phyloP scores from a whole-genome alignment of 78 protist species.

The Dictyostelium intermedium region DNA sequence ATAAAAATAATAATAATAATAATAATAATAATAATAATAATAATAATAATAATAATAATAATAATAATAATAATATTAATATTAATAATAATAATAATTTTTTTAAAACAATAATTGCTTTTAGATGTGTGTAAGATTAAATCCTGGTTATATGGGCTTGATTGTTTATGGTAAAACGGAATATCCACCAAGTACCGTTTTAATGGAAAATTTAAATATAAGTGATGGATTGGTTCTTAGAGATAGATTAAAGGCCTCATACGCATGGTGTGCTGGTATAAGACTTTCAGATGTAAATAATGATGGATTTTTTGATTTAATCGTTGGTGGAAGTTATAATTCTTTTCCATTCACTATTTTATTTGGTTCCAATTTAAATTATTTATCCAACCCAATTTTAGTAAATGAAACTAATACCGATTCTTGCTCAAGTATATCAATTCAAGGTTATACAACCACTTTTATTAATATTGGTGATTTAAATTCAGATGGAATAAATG shows the following conservation, averaged over 20 bases:
- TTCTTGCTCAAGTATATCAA: not conserved
- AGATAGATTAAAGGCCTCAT: too few species aligned
- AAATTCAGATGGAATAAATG: not conserved
- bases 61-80: too few species aligned
- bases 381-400: not conserved
- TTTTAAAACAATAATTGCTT: too few species aligned
- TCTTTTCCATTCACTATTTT: not conserved
- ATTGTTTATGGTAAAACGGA: not conserved
- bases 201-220: not conserved
- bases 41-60: too few species aligned
- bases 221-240: not conserved
- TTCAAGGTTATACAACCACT: not conserved
- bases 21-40: too few species aligned
- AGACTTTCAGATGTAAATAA: not conserved
- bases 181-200: not conserved
- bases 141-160: too few species aligned
- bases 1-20: too few species aligned
- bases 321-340: not conserved
- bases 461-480: not conserved
- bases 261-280: too few species aligned
- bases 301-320: not conserved
- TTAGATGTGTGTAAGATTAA: too few species aligned
- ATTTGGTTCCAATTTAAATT: not conserved
- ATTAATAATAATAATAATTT: too few species aligned
- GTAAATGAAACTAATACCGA: too few species aligned